Base-by-base conservation (phyloP, 768 basidiomycete genomes). In the Hygrophorus russula region DNA sequence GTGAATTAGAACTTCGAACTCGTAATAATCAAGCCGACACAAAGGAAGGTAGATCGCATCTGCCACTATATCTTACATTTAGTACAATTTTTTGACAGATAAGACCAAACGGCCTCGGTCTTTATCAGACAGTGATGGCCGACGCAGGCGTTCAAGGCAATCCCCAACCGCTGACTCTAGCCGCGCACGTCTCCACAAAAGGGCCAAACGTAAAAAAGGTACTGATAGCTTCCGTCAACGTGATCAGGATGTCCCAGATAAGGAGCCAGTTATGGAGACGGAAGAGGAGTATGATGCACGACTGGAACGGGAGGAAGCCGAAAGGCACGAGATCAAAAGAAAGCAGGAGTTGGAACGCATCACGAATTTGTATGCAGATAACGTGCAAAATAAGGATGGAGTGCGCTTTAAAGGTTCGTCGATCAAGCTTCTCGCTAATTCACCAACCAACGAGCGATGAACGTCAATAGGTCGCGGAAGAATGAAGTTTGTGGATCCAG, bases 1-100 rank as follows among this genome's bases (percentile, higher is more conserved):
- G 91, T 9, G 91, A 94, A 56, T 76, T 94, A 30, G 82, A 88
- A 57, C 69, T 88, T 9, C 73, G 73, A 44, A 73, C 40, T 33
- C 49, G 48, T 12, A 36, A 5, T 12, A 36, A 5, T 8, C n/a
- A 15, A 36, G 35, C 8, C 19, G 24, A 7, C 7, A 7, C 24
- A 24, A 35, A 3, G n/a, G 34, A n/a, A 35, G n/a, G 34, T 35
- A n/a, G 34, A 35, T 35, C 9, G 5, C 9, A 3, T 13, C 37
- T 13, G 12, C 37, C 13, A 39, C 14, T 13, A 12, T 5, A 24
- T 13, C 37, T 39, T 39, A n/a, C n/a, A 17, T n/a, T 13, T 14
- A 13, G 19, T n/a, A 39, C 13, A 13, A 14, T 13, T 39, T 5
- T n/a, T 24, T 19, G 13, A 13, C 20, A 39, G n/a, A 24, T 13